Evolutionary conservation across 139 green algal genomes (phyloP), one percentile per base, ranked within the genome.

Genomic region (Auxenochlorella pyrenoidosa): DNA sequence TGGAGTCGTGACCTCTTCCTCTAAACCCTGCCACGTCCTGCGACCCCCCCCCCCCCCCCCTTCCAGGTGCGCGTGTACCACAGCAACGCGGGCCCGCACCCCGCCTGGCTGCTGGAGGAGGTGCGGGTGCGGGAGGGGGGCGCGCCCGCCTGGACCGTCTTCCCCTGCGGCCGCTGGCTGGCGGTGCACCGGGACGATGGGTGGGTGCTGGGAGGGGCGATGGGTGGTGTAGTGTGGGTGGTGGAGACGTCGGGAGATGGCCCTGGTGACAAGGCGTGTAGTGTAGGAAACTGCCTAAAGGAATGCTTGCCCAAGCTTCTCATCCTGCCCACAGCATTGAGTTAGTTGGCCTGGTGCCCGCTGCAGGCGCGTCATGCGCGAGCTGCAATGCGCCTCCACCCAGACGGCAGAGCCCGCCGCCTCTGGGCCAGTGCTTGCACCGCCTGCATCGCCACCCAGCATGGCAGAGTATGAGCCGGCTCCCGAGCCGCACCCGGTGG

Each of bases 41-140:
- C n/a, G n/a, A 71, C 6, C 34, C 5, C 26, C 51, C 30, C 59
- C 15, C 38, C 32, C 24, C 22, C 22, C 80, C 40, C 4, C 40
- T 59, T 8, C 54, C 79, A 90, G 72, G 85, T 96, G 70, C 90
- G 89, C 8, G 88, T 97, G 26, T 94, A 93, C 86, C 94, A 97
- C 81, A 95, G 96, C 90, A 94, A 94, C 82, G 92, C 84, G 0
- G 94, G 94, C 21, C 75, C 88, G 30, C 80, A 91, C 10, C 93
- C 95, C 28, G 87, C 88, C 41, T 97, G 95, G 95, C 94, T 93
- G 66, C 66, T 97, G 87, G 88, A 94, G 24, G 90, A 92, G 58
- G 89, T 97, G 30, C 82, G 93, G 71, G 91, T 97, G 22, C 85
- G 90, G 38, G 93, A 90, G 83, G 79, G 93, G 89, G 90, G 84